These are phyloP conservation scores for Trichopus zeylanicus DNA, from an alignment of 116 monocot species.

Conservation along the genomic window DNA sequence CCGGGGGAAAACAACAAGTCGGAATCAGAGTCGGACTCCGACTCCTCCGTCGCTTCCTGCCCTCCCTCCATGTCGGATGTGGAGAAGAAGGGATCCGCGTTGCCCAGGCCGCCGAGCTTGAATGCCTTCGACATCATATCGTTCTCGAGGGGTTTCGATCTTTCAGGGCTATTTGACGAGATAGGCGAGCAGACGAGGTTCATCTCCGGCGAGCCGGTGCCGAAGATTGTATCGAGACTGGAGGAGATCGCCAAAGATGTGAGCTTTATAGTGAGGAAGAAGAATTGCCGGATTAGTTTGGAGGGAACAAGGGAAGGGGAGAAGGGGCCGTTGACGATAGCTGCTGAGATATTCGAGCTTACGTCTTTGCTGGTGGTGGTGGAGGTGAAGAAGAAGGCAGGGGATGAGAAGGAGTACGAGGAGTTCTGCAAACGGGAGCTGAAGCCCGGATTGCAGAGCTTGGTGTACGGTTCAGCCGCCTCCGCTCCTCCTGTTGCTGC, in stretches of 20 bases:
- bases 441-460: too few species aligned
- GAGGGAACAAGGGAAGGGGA: conserved; percentile 37
- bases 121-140: conserved; percentile 47
- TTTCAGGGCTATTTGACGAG: too few species aligned
- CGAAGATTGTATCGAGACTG: neutral
- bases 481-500: too few species aligned
- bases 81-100: neutral
- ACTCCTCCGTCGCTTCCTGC: too few species aligned
- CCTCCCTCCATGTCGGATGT: neutral
- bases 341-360: conserved; percentile 38
- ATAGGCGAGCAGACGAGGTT: neutral
- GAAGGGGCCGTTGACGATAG: conserved; percentile 32
- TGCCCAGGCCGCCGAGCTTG: conserved; percentile 25
- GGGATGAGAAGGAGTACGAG: too few species aligned
- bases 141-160: conserved; percentile 30
- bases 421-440: too few species aligned
- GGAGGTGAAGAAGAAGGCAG: too few species aligned
- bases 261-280: conserved; percentile 36
- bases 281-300: conserved; percentile 29
- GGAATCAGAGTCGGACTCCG: neutral
- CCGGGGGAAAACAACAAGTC: too few species aligned
- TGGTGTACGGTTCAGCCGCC: too few species aligned
- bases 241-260: neutral
- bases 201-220: neutral
- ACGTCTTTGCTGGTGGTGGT: conserved; percentile 17